Evolutionary conservation across 345 rosid genomes (phyloP), one percentile per base, ranked within the genome.

Genomic region (Jatropha curcas): DNA sequence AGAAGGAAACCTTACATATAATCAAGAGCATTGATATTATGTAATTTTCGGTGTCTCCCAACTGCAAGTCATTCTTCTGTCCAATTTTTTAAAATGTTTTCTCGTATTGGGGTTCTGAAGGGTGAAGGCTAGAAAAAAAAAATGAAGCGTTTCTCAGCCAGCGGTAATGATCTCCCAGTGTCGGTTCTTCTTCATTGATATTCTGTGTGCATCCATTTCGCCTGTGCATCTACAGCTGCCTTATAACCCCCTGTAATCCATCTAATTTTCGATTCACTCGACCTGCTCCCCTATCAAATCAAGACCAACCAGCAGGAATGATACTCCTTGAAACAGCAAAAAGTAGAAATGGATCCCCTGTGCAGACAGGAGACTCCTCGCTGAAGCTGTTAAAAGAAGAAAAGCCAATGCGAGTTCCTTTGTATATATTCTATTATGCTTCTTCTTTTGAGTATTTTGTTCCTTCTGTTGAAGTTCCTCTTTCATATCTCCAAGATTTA

Each of bases 311-410:
- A 94, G 85, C 71, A 94, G 83, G 89, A 94, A 94, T 1, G 98
- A 89, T 74, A 94, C 72, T 31, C 98, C 98, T 79, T 94, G 98
- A 82, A 94, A 94, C 76, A 94, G 84, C 82, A 94, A 88, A 88
- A 94, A 94, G 86, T 94, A 94, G 84, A 94, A 92, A 83, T 94
- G 98, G 81, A 94, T 85, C 48, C 98, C 98, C 81, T 94, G 98
- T 6, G 98, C 98, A 0, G 98, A 90, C 55, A 94, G 74, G 5
- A 94, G 89, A 63, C 98, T 92, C 80, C 97, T 81, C 20, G 97
- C 91, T 10, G 98, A 78, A 30, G 98, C 98, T 1, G 93, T 90
- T 25, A 92, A 73, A 17, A 94, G 88, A 57, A 94, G 93, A 78
- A 92, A 90, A 19, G 98, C 98, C 14, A 94, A 68, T 1, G 98